Conservation (phyloP, 441 rosid species). For the Euphorbia schlechtendalii region DNA sequence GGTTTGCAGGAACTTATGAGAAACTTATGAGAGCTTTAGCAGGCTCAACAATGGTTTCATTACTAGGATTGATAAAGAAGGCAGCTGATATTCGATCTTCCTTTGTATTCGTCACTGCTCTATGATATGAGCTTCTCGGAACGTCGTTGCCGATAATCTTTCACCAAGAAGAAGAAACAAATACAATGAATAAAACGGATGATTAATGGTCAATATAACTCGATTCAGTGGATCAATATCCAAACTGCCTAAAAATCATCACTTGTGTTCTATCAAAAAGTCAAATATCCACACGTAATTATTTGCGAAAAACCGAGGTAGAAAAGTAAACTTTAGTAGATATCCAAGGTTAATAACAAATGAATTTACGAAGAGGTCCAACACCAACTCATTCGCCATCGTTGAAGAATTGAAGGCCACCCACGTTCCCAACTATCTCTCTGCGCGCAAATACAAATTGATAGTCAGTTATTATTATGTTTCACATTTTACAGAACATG, state of each 20-base stretch:
- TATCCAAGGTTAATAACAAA: constrained; percentile 32
- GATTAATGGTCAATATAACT: no score
- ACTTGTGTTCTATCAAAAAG: no score
- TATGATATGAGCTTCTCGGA: constrained; percentile 11
- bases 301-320: neutral
- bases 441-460: no score
- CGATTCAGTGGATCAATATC: no score
- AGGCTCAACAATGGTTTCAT: constrained; percentile 19
- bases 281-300: neutral
- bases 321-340: constrained; percentile 21
- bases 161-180: no score
- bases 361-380: constrained; percentile 26
- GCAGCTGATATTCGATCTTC: constrained; percentile 4
- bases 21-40: no score
- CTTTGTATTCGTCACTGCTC: constrained; percentile 9
- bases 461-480: no score
- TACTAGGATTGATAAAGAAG: constrained; percentile 11
- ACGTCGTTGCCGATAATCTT: constrained; percentile 29
- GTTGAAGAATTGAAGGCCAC: constrained; percentile 36
- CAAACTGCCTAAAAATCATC: no score
- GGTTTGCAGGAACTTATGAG: constrained; percentile 11
- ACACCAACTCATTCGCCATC: constrained; percentile 33
- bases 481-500: no score
- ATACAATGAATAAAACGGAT: no score
- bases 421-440: no score